phyloP scores from a whole-genome alignment of 2,329 filamentous ascomycete species.

The Simplicillium aogashimaense region DNA sequence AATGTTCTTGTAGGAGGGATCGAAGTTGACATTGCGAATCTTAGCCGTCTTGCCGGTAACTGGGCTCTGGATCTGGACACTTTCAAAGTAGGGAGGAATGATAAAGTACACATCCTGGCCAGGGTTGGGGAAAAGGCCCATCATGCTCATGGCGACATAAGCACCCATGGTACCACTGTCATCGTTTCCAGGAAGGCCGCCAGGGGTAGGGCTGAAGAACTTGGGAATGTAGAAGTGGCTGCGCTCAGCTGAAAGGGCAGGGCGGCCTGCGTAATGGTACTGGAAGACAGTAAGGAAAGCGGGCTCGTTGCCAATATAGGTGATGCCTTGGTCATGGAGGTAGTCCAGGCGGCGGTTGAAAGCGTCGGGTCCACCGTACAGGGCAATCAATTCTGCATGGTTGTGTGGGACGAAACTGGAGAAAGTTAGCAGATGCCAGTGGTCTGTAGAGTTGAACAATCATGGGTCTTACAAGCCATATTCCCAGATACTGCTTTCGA shows the following conservation, averaged over 20 bases:
- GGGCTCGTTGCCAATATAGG: conserved; percentile 55
- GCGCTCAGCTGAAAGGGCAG: conserved; percentile 41
- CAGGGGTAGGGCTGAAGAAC: conserved; percentile 48
- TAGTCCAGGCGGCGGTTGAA: conserved; percentile 54
- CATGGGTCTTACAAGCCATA: conserved; percentile 63
- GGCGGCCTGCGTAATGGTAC: conserved; percentile 60
- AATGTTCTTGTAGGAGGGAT: conserved; percentile 44
- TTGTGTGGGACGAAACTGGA: conserved; percentile 42
- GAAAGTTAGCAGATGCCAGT: not conserved
- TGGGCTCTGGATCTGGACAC: conserved; percentile 45
- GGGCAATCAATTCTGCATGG: conserved; percentile 40
- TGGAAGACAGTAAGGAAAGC: conserved; percentile 56
- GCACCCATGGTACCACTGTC: conserved; percentile 62
- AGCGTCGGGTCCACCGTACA: conserved; percentile 46
- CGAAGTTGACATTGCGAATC: conserved; percentile 52
- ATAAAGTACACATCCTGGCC: conserved; percentile 66
- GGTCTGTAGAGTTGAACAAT: conserved; percentile 12
- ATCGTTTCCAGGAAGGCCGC: conserved; percentile 60
- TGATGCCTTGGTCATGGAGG: conserved; percentile 52
- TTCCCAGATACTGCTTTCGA: conserved; percentile 63
- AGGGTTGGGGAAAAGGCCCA: conserved; percentile 59
- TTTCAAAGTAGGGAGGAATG: conserved; percentile 56
- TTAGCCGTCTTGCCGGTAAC: conserved; percentile 50
- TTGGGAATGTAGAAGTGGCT: conserved; percentile 56
- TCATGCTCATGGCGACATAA: conserved; percentile 57